Evolutionary conservation across 768 basidiomycete genomes (phyloP), one percentile per base, ranked within the genome.

Genomic region (Russula sp.): DNA sequence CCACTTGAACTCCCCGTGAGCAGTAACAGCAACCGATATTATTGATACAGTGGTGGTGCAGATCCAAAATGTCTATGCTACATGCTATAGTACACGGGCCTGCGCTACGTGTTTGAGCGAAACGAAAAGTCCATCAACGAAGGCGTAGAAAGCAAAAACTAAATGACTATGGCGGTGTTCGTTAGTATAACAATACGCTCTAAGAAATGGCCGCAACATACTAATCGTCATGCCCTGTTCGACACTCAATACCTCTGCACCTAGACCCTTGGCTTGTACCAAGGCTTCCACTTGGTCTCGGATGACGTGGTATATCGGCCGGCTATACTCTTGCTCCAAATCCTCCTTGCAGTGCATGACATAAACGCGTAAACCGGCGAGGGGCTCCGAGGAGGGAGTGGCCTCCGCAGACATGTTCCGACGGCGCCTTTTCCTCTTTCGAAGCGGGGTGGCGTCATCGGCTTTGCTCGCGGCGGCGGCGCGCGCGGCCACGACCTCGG

Each of bases 281-380:
- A 93, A 73, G 38, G 77, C 77, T 49, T 78, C 76, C 62, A 95
- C 82, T 73, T 97, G 89, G 16, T 83, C 77, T 47, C 83, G 80
- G 62, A 98, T 95, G 34, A 88, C 75, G 14, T 87, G 78, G 60
- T 79, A 76, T 35, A 85, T 81, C 35, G 84, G 82, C 32, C 73
- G 72, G 50, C 81, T 79, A 46, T 74, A 73, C 20, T 74, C 74
- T 14, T 72, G 71, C n/a, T 78, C 73, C 56, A 87, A 73, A 47
- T 82, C 58, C 62, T 92, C 91, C 70, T 98, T 97, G 78, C 91
- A 91, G 69, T 97, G 93, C 45, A 83, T 90, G 58, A 97, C 76
- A 70, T 83, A 92, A n/a, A 97, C 78, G 35, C 78, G 76, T 35
- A 92, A 69, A 10, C 85, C 88, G 4, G 73, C 66, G 34, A 92